Evolutionary conservation across 2,329 filamentous ascomycete genomes (phyloP).

Genomic region (Tricladium varicosporioides): DNA sequence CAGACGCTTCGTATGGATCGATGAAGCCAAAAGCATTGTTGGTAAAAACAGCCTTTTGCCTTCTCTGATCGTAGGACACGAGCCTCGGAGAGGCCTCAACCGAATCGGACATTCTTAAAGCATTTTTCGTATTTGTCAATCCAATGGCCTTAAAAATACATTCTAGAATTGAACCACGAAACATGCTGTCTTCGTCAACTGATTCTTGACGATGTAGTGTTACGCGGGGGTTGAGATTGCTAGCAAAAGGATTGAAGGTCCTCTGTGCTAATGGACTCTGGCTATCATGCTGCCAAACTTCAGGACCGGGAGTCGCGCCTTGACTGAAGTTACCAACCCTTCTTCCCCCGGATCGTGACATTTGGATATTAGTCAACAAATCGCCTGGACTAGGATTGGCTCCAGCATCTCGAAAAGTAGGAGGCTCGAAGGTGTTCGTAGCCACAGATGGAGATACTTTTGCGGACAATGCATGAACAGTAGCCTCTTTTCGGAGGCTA

Average conservation of each 20-base stretch:
- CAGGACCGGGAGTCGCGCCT: slow-evolving; percentile 18
- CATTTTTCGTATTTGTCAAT: slow-evolving; percentile 65
- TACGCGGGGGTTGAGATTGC: slow-evolving; percentile 45
- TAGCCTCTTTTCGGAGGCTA: slow-evolving; percentile 75
- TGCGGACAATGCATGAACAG: slow-evolving; percentile 56
- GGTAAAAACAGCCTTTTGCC: slow-evolving; percentile 75
- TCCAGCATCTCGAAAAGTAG: slow-evolving; percentile 33
- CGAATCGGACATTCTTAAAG: slow-evolving; percentile 67
- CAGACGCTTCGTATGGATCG: slow-evolving; percentile 73
- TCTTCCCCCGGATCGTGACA: slow-evolving; percentile 59
- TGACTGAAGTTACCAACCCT: slow-evolving; percentile 25
- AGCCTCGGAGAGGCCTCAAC: slow-evolving; percentile 82
- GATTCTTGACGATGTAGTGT: slow-evolving; percentile 72
- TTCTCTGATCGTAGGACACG: slow-evolving; percentile 77
- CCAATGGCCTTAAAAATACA: slow-evolving; percentile 96
- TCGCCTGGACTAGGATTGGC: slow-evolving; percentile 68
- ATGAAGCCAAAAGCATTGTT: slow-evolving; percentile 90
- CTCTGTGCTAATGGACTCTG: slow-evolving; percentile 42
- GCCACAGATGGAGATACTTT: slow-evolving; percentile 20
- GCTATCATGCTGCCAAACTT: slow-evolving; percentile 32
- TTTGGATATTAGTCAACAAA: slow-evolving; percentile 73
- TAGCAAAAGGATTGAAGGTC: slow-evolving; percentile 56
- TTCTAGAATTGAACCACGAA: slow-evolving; percentile 85
- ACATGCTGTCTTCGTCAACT: slow-evolving; percentile 82
- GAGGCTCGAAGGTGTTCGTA: slow-evolving; percentile 33